phyloP scores from a whole-genome alignment of 2,329 filamentous ascomycete species.

The Colletotrichum sp. region DNA sequence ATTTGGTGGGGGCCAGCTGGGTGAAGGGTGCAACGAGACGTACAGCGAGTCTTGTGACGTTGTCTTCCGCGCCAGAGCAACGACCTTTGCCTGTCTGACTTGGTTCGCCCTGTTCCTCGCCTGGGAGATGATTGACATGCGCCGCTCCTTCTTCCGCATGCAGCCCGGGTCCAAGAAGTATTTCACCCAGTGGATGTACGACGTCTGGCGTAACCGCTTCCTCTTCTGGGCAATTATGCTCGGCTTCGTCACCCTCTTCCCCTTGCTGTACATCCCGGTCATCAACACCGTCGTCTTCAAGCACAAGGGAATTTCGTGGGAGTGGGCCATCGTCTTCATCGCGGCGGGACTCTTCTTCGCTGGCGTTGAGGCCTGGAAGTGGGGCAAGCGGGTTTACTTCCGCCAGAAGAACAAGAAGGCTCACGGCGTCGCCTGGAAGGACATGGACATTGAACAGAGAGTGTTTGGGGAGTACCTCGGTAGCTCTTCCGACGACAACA shows the following conservation, averaged over 20 bases:
- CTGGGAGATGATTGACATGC: slow-evolving; percentile 71
- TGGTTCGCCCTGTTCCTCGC: slow-evolving; percentile 73
- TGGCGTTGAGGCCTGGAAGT: slow-evolving; percentile 57
- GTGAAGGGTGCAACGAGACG: slow-evolving; percentile 56
- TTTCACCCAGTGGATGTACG: slow-evolving; percentile 63
- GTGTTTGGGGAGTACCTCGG: neutral
- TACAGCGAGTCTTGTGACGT: slow-evolving; percentile 55
- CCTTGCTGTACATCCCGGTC: slow-evolving; percentile 52
- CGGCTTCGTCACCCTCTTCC: slow-evolving; percentile 38
- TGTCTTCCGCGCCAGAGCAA: slow-evolving; percentile 68
- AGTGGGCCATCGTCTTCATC: slow-evolving; percentile 57
- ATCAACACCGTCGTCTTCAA: slow-evolving; percentile 56
- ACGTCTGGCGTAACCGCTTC: slow-evolving; percentile 55
- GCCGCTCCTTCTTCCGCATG: slow-evolving; percentile 70
- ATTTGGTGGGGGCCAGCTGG: slow-evolving; percentile 54
- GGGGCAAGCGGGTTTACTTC: slow-evolving; percentile 42
- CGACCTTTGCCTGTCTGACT: slow-evolving; percentile 69
- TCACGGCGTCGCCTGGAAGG: neutral
- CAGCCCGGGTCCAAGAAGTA: slow-evolving; percentile 59
- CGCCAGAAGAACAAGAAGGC: slow-evolving; percentile 1
- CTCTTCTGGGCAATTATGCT: slow-evolving; percentile 54
- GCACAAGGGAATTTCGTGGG: slow-evolving; percentile 43
- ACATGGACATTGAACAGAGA: slow-evolving; percentile 14
- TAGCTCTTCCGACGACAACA: neutral
- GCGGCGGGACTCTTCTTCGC: slow-evolving; percentile 51